These are phyloP conservation scores for Papiliotrema terrestris DNA, from an alignment of 1,284 basidiomycete species.

Conservation along the genomic window DNA sequence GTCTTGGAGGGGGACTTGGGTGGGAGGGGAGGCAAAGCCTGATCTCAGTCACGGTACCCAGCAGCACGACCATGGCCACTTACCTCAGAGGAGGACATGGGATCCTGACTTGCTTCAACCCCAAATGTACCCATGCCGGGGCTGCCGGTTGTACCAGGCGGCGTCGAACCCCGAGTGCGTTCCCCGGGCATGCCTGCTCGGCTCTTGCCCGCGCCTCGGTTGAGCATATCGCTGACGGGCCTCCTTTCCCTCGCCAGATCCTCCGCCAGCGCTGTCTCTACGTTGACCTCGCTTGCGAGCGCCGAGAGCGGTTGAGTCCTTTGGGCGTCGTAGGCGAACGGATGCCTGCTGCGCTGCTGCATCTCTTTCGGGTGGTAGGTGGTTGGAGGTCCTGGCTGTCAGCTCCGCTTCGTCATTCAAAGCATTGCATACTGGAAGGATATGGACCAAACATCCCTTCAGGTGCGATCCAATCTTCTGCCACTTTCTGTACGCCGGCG, in stretches of 20 bases:
- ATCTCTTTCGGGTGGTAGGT: constrained; percentile 17
- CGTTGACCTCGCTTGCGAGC: constrained; percentile 7
- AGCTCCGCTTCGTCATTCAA: neutral
- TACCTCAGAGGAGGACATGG: neutral
- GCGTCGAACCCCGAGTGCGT: neutral
- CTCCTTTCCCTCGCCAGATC: neutral
- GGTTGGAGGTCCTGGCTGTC: constrained; percentile 12
- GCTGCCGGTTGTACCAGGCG: constrained; percentile 7
- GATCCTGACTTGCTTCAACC: constrained; percentile 14
- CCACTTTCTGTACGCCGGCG: constrained; percentile 11
- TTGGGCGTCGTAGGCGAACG: constrained; percentile 23
- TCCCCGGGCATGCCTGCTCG: too few relatives aligned
- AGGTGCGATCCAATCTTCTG: constrained; percentile 16
- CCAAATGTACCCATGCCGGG: constrained; percentile 36
- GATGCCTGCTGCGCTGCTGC: constrained; percentile 16
- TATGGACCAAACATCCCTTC: constrained; percentile 45
- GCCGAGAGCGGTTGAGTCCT: constrained; percentile 27
- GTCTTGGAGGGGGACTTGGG: neutral
- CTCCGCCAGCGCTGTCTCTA: constrained; percentile 4
- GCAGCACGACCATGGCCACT: neutral
- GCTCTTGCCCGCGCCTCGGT: constrained; percentile 18
- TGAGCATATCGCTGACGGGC: constrained; percentile 26
- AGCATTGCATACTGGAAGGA: constrained; percentile 26
- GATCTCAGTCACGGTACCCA: neutral
- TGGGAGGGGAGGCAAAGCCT: neutral